Base-by-base conservation (phyloP, 1,284 basidiomycete genomes). In the Stereum hirsutum region DNA sequence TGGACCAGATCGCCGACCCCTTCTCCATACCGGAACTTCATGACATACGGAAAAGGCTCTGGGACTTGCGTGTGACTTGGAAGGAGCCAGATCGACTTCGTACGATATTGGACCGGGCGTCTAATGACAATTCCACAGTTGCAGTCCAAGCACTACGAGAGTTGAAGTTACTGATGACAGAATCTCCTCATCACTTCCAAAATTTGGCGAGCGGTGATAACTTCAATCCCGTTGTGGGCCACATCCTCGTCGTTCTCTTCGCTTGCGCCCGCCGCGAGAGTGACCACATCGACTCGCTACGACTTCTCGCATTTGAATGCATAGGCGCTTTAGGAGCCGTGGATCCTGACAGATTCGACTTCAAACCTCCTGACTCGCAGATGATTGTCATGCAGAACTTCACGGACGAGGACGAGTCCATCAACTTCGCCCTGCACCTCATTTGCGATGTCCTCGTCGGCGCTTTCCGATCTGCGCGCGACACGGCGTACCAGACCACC, bases 251-350 rank as follows among this genome's bases (percentile, higher is more conserved):
- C 0, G 74, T 76, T 1, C 65, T 99, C 5, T 74, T 96, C 42
- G 61, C 72, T 11, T 80, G 85, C 0, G 81, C 85, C 0, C 80
- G 79, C 36, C 75, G 89, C 11, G 90, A 94, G 49, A 81, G 78
- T 8, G 87, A 90, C 41, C 84, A 78, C 5, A 75, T 78, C 3
- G 81, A 91, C 44, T 57, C 72, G 5, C 57, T 93, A 30, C 78
- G 78, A 15, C 64, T 78, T 33, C 61, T 88, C 15, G 82, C 88
- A 0, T 93, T 89, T 55, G 89, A 96, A 56, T 97, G 92, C 58
- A 79, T 99, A 41, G 93, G 95, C 1, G 76, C 90, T n/a, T 64
- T 99, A 4, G 96, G 96, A 5, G 96, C 96, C 1, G 75, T 96
- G 15, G 96, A 99, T 63, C 94, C 96, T 1, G 96, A 99, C 66